Percentiles rank a stretch among this genome's conserved stretches.
These are phyloP conservation scores for Parathielavia hyrcaniae DNA, from an alignment of 495 filamentous ascomycete species.

Conservation along the genomic window DNA sequence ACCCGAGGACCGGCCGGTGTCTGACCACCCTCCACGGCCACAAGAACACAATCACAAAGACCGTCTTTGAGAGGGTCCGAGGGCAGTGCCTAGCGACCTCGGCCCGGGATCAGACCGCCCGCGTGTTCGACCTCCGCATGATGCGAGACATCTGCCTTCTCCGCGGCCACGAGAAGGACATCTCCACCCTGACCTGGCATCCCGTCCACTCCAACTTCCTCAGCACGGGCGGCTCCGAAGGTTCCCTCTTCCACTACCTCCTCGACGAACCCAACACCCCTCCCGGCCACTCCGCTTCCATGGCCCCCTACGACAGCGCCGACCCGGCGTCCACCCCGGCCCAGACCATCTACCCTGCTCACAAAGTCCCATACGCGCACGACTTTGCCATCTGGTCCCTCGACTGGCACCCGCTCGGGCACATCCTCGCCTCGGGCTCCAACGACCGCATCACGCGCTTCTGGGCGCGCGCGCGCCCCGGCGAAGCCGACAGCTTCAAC, in stretches of 20 bases:
- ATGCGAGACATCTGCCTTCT: conserved; percentile 95
- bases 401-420: conserved; percentile 93
- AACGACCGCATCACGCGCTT: conserved; percentile 96
- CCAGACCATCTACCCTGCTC: conserved; percentile 83
- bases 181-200: conserved; percentile 90
- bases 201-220: conserved; percentile 81
- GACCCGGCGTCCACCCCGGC: conserved; percentile 72
- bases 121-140: conserved; percentile 92
- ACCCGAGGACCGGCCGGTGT: conserved; percentile 81
- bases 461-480: conserved; percentile 84
- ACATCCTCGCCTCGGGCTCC: conserved; percentile 95
- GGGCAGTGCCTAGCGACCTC: conserved; percentile 83
- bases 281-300: conserved; percentile 53
- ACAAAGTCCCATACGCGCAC: conserved; percentile 77
- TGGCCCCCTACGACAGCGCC: conserved; percentile 76
- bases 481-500: conserved; percentile 69
- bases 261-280: conserved; percentile 87
- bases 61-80: conserved; percentile 74
- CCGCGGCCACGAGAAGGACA: conserved; percentile 88
- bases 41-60: conserved; percentile 91
- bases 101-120: conserved; percentile 82
- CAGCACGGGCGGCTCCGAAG: conserved; percentile 85
- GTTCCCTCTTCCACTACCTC: conserved; percentile 83
- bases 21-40: conserved; percentile 94
- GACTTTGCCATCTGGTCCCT: conserved; percentile 93